Conservation (phyloP, 2,329 filamentous ascomycete genomes). For the Curvularia sp. region DNA sequence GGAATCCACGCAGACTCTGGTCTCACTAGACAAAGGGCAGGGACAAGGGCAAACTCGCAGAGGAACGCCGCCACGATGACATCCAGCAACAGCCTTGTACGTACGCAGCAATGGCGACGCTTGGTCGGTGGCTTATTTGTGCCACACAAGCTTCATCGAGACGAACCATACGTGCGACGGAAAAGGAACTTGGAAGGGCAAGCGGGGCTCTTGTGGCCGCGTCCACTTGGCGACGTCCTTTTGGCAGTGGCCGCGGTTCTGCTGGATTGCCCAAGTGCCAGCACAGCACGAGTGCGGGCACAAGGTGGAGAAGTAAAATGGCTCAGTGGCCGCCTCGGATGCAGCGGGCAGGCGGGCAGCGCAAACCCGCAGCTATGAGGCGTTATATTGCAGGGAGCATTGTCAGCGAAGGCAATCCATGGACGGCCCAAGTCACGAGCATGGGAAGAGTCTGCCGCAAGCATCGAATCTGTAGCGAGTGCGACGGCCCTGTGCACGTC, state of each 20-base stretch:
- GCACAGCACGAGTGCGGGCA: slow-evolving; percentile 34
- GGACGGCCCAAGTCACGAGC: slow-evolving; percentile 29
- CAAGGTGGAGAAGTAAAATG: slow-evolving; percentile 21
- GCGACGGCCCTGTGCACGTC: slow-evolving; percentile 5
- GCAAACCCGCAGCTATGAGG: slow-evolving; percentile 24
- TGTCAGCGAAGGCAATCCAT: slow-evolving; percentile 20
- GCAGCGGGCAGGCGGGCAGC: slow-evolving; percentile 25
- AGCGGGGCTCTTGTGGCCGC: neutral
- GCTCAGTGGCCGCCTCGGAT: slow-evolving; percentile 23
- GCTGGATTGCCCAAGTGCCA: slow-evolving; percentile 29
- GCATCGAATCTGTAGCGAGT: slow-evolving; percentile 7
- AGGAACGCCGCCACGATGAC: neutral
- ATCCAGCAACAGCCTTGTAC: neutral
- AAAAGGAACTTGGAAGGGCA: slow-evolving; percentile 8
- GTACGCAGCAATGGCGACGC: neutral
- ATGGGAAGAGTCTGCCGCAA: slow-evolving; percentile 7
- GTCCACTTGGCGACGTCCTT: neutral
- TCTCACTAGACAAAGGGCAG: neutral
- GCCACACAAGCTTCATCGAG: slow-evolving; percentile 18
- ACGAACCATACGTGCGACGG: slow-evolving; percentile 6
- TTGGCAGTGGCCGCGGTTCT: slow-evolving; percentile 21
- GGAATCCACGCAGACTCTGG: neutral
- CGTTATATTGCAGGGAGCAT: slow-evolving; percentile 30
- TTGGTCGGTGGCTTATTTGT: slow-evolving; percentile 24
- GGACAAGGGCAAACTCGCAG: neutral